phyloP scores from a whole-genome alignment of 805 yeast species.

The Kazachstania martiniae region DNA sequence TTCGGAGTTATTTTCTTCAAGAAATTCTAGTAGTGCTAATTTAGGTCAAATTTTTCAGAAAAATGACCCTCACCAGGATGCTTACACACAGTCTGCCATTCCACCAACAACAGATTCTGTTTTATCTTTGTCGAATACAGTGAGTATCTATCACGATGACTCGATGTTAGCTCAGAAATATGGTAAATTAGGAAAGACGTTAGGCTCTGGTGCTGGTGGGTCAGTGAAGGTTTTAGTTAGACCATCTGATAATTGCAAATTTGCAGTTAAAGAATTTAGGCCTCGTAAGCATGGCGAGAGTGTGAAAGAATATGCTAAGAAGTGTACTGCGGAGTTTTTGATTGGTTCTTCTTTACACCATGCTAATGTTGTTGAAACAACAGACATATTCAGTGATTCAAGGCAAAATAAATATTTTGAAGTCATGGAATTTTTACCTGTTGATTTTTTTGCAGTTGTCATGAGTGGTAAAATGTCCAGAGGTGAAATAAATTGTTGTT shows the following conservation, averaged over 20 bases:
- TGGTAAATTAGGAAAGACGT: conserved; percentile 59
- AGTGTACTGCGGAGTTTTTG: conserved; percentile 77
- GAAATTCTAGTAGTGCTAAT: not conserved
- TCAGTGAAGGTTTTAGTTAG: conserved; percentile 62
- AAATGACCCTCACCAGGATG: conserved; percentile 3
- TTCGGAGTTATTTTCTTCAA: too few relatives aligned
- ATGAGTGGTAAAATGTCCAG: conserved; percentile 78
- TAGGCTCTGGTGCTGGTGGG: conserved; percentile 86
- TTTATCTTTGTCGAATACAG: conserved; percentile 20
- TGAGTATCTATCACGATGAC: conserved; percentile 36
- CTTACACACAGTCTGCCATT: conserved; percentile 24
- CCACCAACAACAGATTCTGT: conserved; percentile 25
- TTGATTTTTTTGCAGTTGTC: conserved; percentile 75
- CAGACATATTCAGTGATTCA: conserved; percentile 47
- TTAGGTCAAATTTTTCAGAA: conserved; percentile 1
- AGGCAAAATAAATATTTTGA: conserved; percentile 62
- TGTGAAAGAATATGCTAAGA: conserved; percentile 66
- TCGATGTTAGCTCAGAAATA: conserved; percentile 46
- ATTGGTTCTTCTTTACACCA: conserved; percentile 73
- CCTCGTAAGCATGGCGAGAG: conserved; percentile 57
- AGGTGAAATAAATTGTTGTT: conserved; percentile 70
- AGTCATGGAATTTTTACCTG: conserved; percentile 79
- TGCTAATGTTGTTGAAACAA: conserved; percentile 68
- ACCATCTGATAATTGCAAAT: conserved; percentile 54
- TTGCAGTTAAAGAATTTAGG: conserved; percentile 77